Evolutionary conservation across 192 early-diverging fungal species (phyloP).

Genomic region (Coemansia sp.): DNA sequence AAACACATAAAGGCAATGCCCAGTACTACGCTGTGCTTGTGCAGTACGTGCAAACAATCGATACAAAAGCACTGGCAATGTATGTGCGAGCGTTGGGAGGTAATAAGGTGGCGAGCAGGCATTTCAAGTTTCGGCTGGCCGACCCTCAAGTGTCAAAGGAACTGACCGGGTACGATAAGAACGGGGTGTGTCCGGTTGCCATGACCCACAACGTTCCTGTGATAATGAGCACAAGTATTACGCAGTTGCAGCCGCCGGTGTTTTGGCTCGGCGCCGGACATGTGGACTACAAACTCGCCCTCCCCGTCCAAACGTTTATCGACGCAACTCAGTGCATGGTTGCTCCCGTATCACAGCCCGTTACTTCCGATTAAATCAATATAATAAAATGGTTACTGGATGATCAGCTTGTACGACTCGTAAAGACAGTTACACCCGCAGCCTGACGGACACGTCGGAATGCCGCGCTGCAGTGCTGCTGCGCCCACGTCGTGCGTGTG

Average conservation of each 20-base stretch:
- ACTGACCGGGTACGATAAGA: conserved; percentile 72
- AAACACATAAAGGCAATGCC: not conserved
- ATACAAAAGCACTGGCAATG: conserved; percentile 63
- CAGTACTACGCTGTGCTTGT: conserved; percentile 69
- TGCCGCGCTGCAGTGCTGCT: conserved; percentile 9
- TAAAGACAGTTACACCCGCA: conserved; percentile 49
- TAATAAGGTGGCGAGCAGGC: conserved; percentile 60
- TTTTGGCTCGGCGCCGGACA: conserved; percentile 80
- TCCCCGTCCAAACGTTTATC: conserved; percentile 64
- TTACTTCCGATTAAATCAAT: not conserved
- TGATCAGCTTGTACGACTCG: conserved; percentile 23
- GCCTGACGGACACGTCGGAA: conserved; percentile 45
- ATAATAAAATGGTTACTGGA: conserved; percentile 2
- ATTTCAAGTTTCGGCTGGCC: conserved; percentile 77
- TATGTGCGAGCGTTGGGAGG: conserved; percentile 58
- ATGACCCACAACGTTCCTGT: conserved; percentile 59
- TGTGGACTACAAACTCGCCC: conserved; percentile 79
- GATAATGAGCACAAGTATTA: conserved; percentile 63
- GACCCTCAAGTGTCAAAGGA: conserved; percentile 57
- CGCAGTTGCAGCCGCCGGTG: conserved; percentile 61
- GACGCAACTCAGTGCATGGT: conserved; percentile 25
- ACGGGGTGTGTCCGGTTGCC: conserved; percentile 71
- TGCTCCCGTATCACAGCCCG: conserved; percentile 22
- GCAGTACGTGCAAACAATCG: conserved; percentile 60
- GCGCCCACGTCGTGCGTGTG: conserved; percentile 8